A percentile compares a stretch with the other conserved stretches of the same genome.
Evolutionary conservation across 2,329 filamentous ascomycete genomes (phyloP).

Genomic region (Verticillium longisporum): DNA sequence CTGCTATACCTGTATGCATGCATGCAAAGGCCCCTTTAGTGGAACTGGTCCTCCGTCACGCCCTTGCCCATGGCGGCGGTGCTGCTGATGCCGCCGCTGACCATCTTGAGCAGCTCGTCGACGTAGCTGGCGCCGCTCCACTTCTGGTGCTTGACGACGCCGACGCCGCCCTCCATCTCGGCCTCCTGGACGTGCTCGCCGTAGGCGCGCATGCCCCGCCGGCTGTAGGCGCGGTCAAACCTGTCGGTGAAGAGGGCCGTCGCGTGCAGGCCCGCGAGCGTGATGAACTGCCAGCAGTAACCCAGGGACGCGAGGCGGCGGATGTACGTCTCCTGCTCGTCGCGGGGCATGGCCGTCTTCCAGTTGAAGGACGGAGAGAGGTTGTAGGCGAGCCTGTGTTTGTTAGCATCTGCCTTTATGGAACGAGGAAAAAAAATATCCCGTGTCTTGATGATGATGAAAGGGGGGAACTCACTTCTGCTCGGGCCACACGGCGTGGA

Average conservation of each 20-base stretch:
- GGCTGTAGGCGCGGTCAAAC: conserved; percentile 76
- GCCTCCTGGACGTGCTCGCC: conserved; percentile 97
- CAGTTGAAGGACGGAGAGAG: conserved; percentile 99
- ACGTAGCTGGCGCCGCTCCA: conserved; percentile 95
- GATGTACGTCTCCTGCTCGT: conserved; percentile 97
- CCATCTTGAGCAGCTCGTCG: conserved; percentile 95
- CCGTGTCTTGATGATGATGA: too few species aligned
- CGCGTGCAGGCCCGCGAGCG: conserved; percentile 92
- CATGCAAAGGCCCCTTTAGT: conserved; percentile 22
- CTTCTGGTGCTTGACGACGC: conserved; percentile 98
- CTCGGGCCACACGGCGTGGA: conserved; percentile 91
- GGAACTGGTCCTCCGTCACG: conserved; percentile 97
- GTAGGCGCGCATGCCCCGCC: conserved; percentile 89
- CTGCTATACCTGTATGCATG: neutral
- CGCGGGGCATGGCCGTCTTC: conserved; percentile 90
- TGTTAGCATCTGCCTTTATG: conserved; percentile 2
- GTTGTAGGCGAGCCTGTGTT: conserved; percentile 82
- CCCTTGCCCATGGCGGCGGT: conserved; percentile 97
- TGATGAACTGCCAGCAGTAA: conserved; percentile 99
- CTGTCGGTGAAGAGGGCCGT: conserved; percentile 87
- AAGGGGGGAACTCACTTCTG: conserved; percentile 64
- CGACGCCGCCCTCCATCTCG: conserved; percentile 83
- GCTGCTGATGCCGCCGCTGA: conserved; percentile 83
- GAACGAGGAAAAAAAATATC: neutral
- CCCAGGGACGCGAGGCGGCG: conserved; percentile 76